Percentiles rank a stretch among this genome's conserved stretches.
phyloP scores from a whole-genome alignment of 495 filamentous ascomycete genomes.

The Neurospora africana region DNA sequence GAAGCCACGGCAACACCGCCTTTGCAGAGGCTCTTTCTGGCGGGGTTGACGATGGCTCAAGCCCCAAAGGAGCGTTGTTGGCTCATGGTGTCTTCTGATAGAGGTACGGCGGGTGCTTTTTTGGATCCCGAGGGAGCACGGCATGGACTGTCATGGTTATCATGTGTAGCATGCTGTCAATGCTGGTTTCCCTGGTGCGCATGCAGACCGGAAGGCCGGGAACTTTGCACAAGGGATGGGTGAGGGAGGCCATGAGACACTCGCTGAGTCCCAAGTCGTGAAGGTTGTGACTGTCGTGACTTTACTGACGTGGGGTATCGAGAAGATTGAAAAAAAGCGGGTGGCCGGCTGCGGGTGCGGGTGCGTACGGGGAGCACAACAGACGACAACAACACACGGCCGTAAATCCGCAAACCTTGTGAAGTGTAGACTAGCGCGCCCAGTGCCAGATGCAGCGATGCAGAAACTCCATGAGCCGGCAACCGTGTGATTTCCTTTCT shows the following conservation, averaged over 20 bases:
- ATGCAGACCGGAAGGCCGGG: conserved; percentile 20
- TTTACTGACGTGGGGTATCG: background rate
- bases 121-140: background rate
- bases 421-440: background rate
- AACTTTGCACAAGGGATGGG: conserved; percentile 7
- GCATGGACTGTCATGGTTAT: background rate
- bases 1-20: background rate
- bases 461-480: background rate
- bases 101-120: background rate
- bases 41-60: background rate
- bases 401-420: conserved; percentile 7
- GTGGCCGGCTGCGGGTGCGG: background rate
- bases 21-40: background rate
- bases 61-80: background rate
- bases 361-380: conserved; percentile 8
- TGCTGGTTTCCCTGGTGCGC: background rate
- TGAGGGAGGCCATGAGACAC: background rate
- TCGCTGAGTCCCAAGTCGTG: background rate
- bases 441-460: background rate
- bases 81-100: background rate
- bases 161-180: background rate
- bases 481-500: background rate
- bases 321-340: background rate
- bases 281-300: background rate
- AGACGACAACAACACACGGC: conserved; percentile 10